Evolutionary conservation across 257 asterid genomes (phyloP).

Genomic region (Solanum verrucosum): DNA sequence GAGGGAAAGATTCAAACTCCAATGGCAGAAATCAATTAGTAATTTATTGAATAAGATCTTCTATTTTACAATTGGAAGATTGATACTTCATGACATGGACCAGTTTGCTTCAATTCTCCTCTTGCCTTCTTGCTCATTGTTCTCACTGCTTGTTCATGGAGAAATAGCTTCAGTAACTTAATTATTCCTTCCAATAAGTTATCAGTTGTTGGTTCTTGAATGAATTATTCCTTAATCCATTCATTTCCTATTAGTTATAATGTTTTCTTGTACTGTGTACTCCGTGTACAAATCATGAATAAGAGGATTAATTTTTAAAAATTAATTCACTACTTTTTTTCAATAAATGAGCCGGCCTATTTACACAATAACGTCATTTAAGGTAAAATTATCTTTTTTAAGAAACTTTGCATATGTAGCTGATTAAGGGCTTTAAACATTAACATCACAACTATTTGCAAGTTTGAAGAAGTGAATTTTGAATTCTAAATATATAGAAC

Average conservation of each 20-base stretch:
- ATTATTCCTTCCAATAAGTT: not conserved
- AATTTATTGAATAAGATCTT: not conserved
- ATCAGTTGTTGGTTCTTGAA: not conserved
- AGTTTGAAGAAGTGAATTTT: no score
- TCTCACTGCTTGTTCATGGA: no score
- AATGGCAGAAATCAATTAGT: not conserved
- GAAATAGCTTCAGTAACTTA: not conserved
- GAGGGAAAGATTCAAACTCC: not conserved
- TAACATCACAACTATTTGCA: no score
- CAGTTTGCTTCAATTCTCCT: conserved; percentile 6
- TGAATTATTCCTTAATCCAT: not conserved
- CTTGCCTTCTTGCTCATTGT: not conserved
- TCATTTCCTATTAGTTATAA: no score
- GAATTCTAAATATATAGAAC: no score
- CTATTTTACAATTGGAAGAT: not conserved
- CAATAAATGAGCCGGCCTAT: no score
- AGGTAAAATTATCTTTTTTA: no score
- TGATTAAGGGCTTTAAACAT: no score
- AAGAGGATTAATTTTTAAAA: no score
- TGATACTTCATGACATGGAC: not conserved
- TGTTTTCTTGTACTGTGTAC: not conserved
- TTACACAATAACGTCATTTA: no score
- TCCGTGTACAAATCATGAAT: not conserved
- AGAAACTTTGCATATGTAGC: no score
- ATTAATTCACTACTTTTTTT: no score